Evolutionary conservation across 2,329 filamentous ascomycete genomes (phyloP).

Genomic region (Dactylellina cionopaga): DNA sequence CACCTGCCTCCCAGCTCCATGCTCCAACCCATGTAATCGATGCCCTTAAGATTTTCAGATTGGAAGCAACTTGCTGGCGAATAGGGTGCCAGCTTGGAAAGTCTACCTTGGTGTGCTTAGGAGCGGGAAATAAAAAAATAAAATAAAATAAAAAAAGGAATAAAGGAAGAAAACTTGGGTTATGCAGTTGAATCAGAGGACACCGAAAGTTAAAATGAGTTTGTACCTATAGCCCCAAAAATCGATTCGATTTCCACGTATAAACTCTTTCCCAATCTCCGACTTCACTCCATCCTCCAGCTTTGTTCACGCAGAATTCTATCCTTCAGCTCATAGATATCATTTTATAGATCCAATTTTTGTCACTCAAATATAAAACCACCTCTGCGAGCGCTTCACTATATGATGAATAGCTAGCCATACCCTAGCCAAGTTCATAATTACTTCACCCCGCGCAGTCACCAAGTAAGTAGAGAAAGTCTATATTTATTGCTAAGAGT

Average conservation of each 20-base stretch:
- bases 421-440: not conserved
- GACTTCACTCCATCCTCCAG: not conserved
- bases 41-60: conserved; percentile 22
- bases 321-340: not conserved
- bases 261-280: too few species aligned
- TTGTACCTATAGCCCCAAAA: conserved; percentile 22
- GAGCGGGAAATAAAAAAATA: conserved; percentile 25
- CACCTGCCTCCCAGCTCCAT: conserved; percentile 17
- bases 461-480: not conserved
- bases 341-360: not conserved
- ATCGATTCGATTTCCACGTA: not conserved
- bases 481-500: not conserved
- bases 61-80: conserved; percentile 1
- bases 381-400: too few species aligned
- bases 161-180: too few species aligned
- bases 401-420: too few species aligned
- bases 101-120: conserved; percentile 25
- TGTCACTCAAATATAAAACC: not conserved
- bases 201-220: conserved; percentile 32
- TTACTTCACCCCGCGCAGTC: not conserved
- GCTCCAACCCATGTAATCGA: conserved; percentile 30
- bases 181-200: conserved; percentile 2
- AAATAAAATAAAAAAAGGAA: conserved; percentile 3
- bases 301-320: not conserved
- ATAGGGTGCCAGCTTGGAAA: conserved; percentile 15